Percentiles rank a stretch among this genome's conserved stretches.
These are phyloP conservation scores for Phytophthora tentaculata DNA, from an alignment of 352 stramenopile species.

Conservation along the genomic window DNA sequence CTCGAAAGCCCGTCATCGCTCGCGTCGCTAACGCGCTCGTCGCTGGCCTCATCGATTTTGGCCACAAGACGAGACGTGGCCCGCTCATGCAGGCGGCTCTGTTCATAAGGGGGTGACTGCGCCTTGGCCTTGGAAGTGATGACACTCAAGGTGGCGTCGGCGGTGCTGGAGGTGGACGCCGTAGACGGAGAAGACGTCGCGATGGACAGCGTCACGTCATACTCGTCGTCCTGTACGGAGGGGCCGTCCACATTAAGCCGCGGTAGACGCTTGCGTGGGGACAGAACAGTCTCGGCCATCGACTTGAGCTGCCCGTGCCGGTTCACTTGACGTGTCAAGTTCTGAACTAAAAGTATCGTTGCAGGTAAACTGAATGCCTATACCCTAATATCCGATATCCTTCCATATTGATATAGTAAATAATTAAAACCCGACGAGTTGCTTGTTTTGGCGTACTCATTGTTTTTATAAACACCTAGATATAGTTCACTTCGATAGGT, in stretches of 20 bases:
- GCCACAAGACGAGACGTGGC: conserved; percentile 23
- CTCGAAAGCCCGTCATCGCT: conserved; percentile 33
- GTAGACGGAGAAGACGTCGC: conserved; percentile 30
- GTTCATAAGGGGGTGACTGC: conserved; percentile 8
- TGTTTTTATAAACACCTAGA: no score
- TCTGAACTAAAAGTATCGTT: neutral
- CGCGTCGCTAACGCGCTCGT: conserved; percentile 15
- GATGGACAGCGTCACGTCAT: conserved; percentile 18
- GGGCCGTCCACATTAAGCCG: conserved; percentile 24
- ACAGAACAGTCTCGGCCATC: conserved; percentile 18
- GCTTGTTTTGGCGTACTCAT: no score
- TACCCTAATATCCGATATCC: neutral
- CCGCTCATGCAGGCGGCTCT: conserved; percentile 21
- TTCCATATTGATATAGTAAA: no score
- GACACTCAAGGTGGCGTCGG: conserved; percentile 3
- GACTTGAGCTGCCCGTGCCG: conserved; percentile 5
- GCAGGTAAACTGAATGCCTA: neutral
- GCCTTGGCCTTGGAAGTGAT: conserved; percentile 17
- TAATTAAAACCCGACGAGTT: no score
- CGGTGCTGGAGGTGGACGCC: conserved; percentile 30
- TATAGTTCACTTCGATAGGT: no score
- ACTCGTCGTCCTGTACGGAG: conserved; percentile 6
- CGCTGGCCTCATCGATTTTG: conserved; percentile 12
- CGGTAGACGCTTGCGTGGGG: conserved; percentile 40
- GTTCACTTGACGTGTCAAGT: conserved; percentile 18